These are phyloP conservation scores for Phlegmacium glaucopus DNA, from an alignment of 768 basidiomycete genomes.

Conservation along the genomic window DNA sequence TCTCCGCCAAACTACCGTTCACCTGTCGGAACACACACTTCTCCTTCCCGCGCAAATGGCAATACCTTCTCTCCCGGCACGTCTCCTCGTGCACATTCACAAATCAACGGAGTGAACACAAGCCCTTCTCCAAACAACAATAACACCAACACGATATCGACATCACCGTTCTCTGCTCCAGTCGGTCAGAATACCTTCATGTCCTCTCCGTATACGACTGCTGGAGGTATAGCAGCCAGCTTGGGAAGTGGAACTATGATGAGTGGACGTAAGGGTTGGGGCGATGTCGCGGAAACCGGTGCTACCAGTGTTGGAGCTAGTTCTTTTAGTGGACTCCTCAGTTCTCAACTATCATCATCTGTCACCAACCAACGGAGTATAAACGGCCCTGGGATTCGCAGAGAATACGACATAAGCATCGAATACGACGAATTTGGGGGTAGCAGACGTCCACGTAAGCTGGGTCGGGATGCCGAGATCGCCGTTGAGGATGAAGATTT, in stretches of 20 bases:
- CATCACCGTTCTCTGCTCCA: constrained; percentile 78
- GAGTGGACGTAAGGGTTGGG: constrained; percentile 39
- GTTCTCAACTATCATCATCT: constrained; percentile 19
- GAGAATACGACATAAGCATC: constrained; percentile 33
- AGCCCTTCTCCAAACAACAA: constrained; percentile 26
- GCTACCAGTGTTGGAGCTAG: constrained; percentile 11
- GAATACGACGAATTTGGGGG: constrained; percentile 38
- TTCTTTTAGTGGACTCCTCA: constrained; percentile 19
- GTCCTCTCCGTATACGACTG: constrained; percentile 30
- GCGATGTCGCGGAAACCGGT: constrained; percentile 17
- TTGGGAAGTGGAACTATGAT: constrained; percentile 52
- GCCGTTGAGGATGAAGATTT: constrained; percentile 73
- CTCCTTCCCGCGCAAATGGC: constrained; percentile 34
- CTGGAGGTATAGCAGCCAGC: constrained; percentile 58
- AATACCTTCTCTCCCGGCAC: constrained; percentile 51
- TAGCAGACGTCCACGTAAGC: constrained; percentile 11
- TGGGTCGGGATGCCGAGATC: constrained; percentile 28
- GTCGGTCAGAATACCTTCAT: constrained; percentile 58
- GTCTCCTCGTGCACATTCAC: constrained; percentile 42
- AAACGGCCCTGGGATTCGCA: constrained; percentile 12
- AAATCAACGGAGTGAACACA: constrained; percentile 31
- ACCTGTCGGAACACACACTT: constrained; percentile 19
- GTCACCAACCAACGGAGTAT: constrained; percentile 16
- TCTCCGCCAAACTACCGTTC: constrained; percentile 57
- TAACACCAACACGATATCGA: constrained; percentile 38